Conservation (phyloP, 495 filamentous ascomycete genomes). For the Cladorrhinum samala region DNA sequence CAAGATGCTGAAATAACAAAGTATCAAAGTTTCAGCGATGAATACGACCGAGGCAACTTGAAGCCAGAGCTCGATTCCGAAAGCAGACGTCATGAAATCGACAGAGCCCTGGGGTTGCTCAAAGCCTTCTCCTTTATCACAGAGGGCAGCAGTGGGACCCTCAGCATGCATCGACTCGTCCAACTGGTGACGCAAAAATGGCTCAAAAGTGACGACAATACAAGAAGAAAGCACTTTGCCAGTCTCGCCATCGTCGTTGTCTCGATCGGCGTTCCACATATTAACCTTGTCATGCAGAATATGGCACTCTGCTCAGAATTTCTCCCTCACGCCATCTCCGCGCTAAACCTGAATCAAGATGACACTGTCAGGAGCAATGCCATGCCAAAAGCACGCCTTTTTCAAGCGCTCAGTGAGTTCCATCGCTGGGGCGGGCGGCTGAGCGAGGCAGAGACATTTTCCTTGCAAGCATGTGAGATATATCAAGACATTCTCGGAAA, state of each 20-base stretch:
- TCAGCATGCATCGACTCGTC: conserved; percentile 41
- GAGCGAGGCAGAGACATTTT: too few relatives aligned
- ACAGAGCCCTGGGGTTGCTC: conserved; percentile 33
- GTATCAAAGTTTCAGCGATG: too few relatives aligned
- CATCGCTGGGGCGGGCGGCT: too few relatives aligned
- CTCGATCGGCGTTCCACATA: conserved; percentile 26
- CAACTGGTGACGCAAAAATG: conserved; percentile 41
- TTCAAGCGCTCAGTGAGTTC: background rate
- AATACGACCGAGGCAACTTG: conserved; percentile 12
- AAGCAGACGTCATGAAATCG: conserved; percentile 20
- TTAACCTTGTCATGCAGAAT: conserved; percentile 25
- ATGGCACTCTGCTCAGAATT: conserved; percentile 30
- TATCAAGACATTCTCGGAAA: too few relatives aligned
- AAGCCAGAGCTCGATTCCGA: conserved; percentile 1
- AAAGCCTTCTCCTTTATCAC: conserved; percentile 37
- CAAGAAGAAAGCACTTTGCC: conserved; percentile 23
- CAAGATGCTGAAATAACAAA: too few relatives aligned
- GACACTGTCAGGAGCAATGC: conserved; percentile 2
- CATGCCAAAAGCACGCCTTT: conserved; percentile 7
- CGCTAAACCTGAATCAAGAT: conserved; percentile 11
- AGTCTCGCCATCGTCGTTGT: conserved; percentile 26
- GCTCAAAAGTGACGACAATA: conserved; percentile 27
- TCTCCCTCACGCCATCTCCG: conserved; percentile 34
- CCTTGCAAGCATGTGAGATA: too few relatives aligned
- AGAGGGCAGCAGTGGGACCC: conserved; percentile 13